phyloP scores from a whole-genome alignment of 75 land plant genomes.

The Isoetes taiwanensis region DNA sequence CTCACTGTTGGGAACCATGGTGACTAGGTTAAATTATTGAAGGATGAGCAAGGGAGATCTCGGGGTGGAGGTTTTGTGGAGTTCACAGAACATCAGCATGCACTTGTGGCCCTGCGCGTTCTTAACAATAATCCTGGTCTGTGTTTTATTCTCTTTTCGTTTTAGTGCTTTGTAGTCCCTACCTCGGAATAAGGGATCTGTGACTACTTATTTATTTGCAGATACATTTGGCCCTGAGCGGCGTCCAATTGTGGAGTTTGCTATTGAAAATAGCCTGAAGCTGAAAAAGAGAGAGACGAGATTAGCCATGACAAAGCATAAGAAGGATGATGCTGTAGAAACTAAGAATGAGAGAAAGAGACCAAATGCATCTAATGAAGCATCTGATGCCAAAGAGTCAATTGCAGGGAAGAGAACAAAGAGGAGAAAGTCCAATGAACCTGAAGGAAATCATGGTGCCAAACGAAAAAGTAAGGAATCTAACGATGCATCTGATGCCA shows the following conservation, averaged over 20 bases:
- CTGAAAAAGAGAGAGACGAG: slow-evolving; percentile 31
- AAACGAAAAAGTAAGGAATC: too few species aligned
- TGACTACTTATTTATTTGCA: slow-evolving; percentile 11
- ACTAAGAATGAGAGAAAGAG: too few species aligned
- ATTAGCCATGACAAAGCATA: slow-evolving; percentile 2
- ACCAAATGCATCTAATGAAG: too few species aligned
- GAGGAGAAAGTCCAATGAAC: too few species aligned
- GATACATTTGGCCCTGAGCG: slow-evolving; percentile 81
- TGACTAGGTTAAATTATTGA: slow-evolving; percentile 65
- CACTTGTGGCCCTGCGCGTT: slow-evolving; percentile 86
- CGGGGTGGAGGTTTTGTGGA: slow-evolving; percentile 93
- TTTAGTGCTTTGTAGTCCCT: too few species aligned
- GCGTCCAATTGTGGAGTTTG: slow-evolving; percentile 96
- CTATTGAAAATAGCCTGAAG: slow-evolving; percentile 62
- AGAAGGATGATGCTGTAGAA: too few species aligned
- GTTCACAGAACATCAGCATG: slow-evolving; percentile 88
- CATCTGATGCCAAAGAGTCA: neutral
- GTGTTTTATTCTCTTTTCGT: too few species aligned
- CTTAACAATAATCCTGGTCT: slow-evolving; percentile 97
- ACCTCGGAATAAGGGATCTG: neutral
- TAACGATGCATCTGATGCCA: too few species aligned
- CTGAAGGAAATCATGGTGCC: too few species aligned
- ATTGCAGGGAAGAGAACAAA: too few species aligned
- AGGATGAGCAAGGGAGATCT: slow-evolving; percentile 39
- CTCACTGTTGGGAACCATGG: too few species aligned